These are phyloP conservation scores for Pilaira anomala DNA, from an alignment of 192 early-diverging fungal species.

Conservation along the genomic window DNA sequence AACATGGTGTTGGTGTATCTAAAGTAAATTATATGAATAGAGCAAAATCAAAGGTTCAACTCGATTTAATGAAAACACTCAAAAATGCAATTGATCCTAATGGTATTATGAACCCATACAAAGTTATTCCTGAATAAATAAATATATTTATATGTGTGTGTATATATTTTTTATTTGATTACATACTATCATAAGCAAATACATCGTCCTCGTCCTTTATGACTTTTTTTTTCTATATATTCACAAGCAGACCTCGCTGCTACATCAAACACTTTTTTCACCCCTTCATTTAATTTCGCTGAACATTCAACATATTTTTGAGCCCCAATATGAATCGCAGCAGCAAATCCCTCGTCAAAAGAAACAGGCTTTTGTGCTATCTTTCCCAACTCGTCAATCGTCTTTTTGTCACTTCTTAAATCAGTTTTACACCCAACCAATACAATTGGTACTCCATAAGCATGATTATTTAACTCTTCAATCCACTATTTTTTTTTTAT, in stretches of 20 bases:
- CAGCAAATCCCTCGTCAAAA: slow-evolving; percentile 60
- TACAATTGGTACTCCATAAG: slow-evolving; percentile 74
- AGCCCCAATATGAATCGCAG: slow-evolving; percentile 72
- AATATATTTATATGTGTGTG: neutral
- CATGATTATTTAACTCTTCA: slow-evolving; percentile 78
- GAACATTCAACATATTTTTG: slow-evolving; percentile 81
- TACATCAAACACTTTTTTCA: slow-evolving; percentile 77
- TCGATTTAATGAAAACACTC: slow-evolving; percentile 79
- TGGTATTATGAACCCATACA: slow-evolving; percentile 89
- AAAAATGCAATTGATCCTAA: slow-evolving; percentile 92
- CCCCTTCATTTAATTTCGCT: slow-evolving; percentile 70
- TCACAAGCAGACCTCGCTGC: slow-evolving; percentile 48
- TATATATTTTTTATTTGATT: neutral
- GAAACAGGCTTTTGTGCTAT: slow-evolving; percentile 68
- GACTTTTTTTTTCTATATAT: neutral
- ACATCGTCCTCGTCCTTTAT: neutral
- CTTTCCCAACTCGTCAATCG: slow-evolving; percentile 70
- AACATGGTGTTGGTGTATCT: slow-evolving; percentile 64
- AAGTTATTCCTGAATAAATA: slow-evolving; percentile 48
- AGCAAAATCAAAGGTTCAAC: slow-evolving; percentile 79
- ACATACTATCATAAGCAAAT: neutral
- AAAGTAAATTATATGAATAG: slow-evolving; percentile 71
- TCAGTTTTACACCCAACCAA: slow-evolving; percentile 86
- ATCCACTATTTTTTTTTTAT: slow-evolving; percentile 82
- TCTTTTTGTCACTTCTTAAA: slow-evolving; percentile 71